Evolutionary conservation across 2,329 filamentous ascomycete genomes (phyloP), one percentile per base, ranked within the genome.

Genomic region (Onygenales sp.): DNA sequence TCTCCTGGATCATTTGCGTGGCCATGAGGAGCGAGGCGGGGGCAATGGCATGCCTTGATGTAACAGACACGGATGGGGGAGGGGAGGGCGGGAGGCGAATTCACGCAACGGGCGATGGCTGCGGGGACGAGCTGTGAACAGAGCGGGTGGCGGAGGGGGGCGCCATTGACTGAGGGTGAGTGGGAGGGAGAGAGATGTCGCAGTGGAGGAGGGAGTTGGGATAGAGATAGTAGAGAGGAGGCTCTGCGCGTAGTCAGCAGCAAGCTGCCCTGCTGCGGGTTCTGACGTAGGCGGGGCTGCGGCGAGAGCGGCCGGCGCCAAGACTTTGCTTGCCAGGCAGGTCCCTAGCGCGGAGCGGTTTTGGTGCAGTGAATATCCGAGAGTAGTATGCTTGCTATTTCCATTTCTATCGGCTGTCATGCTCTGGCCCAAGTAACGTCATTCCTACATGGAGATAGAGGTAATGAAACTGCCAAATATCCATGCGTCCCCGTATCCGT

Each of bases 1-100:
- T 63, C 57, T 63, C 64, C 55, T 70, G 60, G 62, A 70, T 61
- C 58, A 63, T 66, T 66, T 65, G 67, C 54, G 68, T 68, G 62
- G 69, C 67, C 70, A 72, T 71, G 63, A 58, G 59, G 62, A 65
- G 60, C 59, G 57, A 56, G 61, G 55, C 59, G 61, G 60, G 46
- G 34, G 27, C 21, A 27, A 27, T 27, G 21, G 21, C 46, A 40
- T 49, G 34, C 7, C 33, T 49, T 37, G 34, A 21, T 8, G 68
- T 69, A 56, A 67, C 65, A 62, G 52, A 57, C 54, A 51, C 47
- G 53, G 42, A 58, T 56, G 54, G 47, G 52, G 33, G 17, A 17
- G 43, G 40, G 45, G 37, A 46, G 33, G 9, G 40, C 5, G 10
- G 13, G 37, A 9, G 17, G 10, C 42, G 13, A 52, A 52, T 44